Evolutionary conservation across 2,329 filamentous ascomycete genomes (phyloP).

Genomic region (Pseudopyricularia cyperi): DNA sequence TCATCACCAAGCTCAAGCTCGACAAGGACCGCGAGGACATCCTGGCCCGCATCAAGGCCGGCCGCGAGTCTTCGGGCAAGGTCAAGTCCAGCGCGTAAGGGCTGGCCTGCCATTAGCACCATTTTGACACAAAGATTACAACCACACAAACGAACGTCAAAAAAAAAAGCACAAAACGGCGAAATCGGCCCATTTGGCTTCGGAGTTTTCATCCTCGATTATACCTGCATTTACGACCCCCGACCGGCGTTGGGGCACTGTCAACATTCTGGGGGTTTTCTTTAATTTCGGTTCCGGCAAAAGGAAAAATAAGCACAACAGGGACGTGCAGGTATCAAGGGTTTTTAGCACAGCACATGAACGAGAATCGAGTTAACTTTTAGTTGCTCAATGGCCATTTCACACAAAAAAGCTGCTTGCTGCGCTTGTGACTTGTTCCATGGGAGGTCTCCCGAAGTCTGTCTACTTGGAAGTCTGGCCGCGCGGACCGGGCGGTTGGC

Average conservation of each 20-base stretch:
- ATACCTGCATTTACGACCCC: slow-evolving; percentile 1
- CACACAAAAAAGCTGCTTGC: slow-evolving; percentile 28
- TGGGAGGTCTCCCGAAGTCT: slow-evolving; percentile 65
- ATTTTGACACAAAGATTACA: not conserved
- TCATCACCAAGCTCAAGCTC: slow-evolving; percentile 98
- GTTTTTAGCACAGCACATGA: slow-evolving; percentile 15
- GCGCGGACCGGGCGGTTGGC: not conserved
- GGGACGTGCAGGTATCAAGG: not conserved
- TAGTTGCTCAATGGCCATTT: slow-evolving; percentile 61
- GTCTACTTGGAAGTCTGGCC: slow-evolving; percentile 17
- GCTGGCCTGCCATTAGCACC: not conserved
- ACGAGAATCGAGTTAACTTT: slow-evolving; percentile 18
- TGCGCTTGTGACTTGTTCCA: slow-evolving; percentile 55
- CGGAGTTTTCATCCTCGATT: not conserved
- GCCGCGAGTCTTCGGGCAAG: slow-evolving; percentile 66
- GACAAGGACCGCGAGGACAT: slow-evolving; percentile 90
- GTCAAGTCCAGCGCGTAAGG: slow-evolving; percentile 27
- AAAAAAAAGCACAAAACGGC: not conserved
- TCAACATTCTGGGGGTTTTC: not conserved
- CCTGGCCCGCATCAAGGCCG: slow-evolving; percentile 70
- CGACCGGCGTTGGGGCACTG: not conserved
- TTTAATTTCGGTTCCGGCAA: not conserved
- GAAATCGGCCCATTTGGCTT: slow-evolving; percentile 4
- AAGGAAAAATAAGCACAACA: not conserved
- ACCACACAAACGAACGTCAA: not conserved